These are phyloP conservation scores for Malus domestica DNA, from an alignment of 306 rosid genomes.

Conservation along the genomic window ASM211411v1 NC_041798.1:39871001-39871500, in stretches of 20 bases:
- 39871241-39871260: conserved; percentile 26
- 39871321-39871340: conserved; percentile 32
- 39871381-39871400: conserved; percentile 60
- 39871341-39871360: conserved; percentile 32
- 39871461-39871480: conserved; percentile 27
- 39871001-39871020: neutral
- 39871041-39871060: conserved; percentile 18
- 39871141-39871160: too few relatives aligned
- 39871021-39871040: conserved; percentile 11
- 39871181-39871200: conserved; percentile 10
- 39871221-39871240: conserved; percentile 14
- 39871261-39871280: conserved; percentile 39
- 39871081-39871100: conserved; percentile 43
- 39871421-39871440: neutral
- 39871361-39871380: conserved; percentile 27
- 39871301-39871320: conserved; percentile 17
- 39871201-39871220: conserved; percentile 18
- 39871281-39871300: conserved; percentile 37
- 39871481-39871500: conserved; percentile 23
- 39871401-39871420: conserved; percentile 1
- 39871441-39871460: neutral
- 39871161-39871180: too few relatives aligned
- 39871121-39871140: neutral
- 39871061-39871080: conserved; percentile 5
- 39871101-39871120: conserved; percentile 11